Base-by-base conservation (phyloP, 1,284 basidiomycete genomes). In the Marasmius oreades region DNA sequence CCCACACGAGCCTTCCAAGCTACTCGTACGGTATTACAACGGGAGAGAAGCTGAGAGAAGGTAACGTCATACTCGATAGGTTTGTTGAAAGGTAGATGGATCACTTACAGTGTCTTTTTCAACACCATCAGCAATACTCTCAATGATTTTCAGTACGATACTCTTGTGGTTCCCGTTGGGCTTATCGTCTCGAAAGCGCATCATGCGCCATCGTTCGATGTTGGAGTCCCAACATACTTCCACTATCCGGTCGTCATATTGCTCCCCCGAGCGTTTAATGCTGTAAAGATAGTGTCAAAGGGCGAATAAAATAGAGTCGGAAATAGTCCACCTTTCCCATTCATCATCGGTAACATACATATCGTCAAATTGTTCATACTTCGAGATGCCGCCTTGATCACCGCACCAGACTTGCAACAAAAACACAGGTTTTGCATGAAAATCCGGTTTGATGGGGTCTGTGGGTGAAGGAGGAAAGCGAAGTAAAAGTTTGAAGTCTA, bases 401-500 rank as follows among this genome's bases (percentile, higher is more conserved):
- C 94, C 91, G 55, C 78, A 80, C 80, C 87, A 97, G 10, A 88
- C 85, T 59, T 93, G 76, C 16, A 99, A 77, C 53, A 90, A 73
- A 70, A 98, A 98, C 2, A 91, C 71, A 0, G 97, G 97, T 70
- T 95, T 98, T 8, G 87, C 87, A 54, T 76, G 77, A 59, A 88
- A 90, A 66, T 99, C 94, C 0, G 93, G 90, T 64, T 85, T 72
- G 6, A 71, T 64, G 0, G 81, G 78, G 57, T 85, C 71, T 28
- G 75, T 72, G 7, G 68, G 69, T 26, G 73, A 70, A 2, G 93
- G 85, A 1, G 96, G 95, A 69, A 99, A 99, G 36, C 93, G 86
- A 18, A 99, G 78, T 53, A 95, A 81, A 12, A 99, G 86, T 69
- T 93, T 93, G 77, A 99, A 99, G 72, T 99, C 97, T 67, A 99